Evolutionary conservation across 495 filamentous ascomycete genomes (phyloP).

Genomic region (Podospora anserina): DNA sequence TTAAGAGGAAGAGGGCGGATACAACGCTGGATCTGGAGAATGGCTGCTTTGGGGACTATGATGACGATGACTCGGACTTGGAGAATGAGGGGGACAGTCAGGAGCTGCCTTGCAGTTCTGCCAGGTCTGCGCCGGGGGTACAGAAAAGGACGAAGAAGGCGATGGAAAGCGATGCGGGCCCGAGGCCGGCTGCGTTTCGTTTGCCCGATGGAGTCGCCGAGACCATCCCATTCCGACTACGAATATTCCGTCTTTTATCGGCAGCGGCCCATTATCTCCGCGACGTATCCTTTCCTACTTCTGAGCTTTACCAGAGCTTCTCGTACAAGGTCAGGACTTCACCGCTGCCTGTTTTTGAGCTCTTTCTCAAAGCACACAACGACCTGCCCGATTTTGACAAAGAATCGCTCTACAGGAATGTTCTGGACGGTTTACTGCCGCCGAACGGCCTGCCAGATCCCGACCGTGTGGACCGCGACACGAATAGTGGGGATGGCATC

Average conservation of each 20-base stretch:
- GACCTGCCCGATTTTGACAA: slow-evolving; percentile 49
- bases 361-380: slow-evolving; percentile 57
- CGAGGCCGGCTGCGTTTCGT: background rate
- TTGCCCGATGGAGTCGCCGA: slow-evolving; percentile 49
- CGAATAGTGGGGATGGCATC: slow-evolving; percentile 43
- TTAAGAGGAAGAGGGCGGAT: slow-evolving; percentile 49
- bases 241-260: slow-evolving; percentile 51
- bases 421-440: slow-evolving; percentile 63
- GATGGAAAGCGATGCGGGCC: background rate
- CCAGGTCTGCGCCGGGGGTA: background rate
- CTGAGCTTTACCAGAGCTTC: slow-evolving; percentile 66
- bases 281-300: slow-evolving; percentile 48
- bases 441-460: slow-evolving; percentile 45
- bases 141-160: slow-evolving; percentile 6
- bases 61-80: slow-evolving; percentile 31
- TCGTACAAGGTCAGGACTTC: slow-evolving; percentile 62
- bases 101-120: background rate
- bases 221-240: slow-evolving; percentile 60
- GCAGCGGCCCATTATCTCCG: slow-evolving; percentile 28
- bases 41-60: slow-evolving; percentile 43
- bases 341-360: slow-evolving; percentile 65
- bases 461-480: slow-evolving; percentile 35
- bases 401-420: slow-evolving; percentile 60
- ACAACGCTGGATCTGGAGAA: slow-evolving; percentile 46
- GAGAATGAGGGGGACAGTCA: slow-evolving; percentile 22